Conservation (phyloP, 106 monocot genomes). For the Ottelia alismoides region DNA sequence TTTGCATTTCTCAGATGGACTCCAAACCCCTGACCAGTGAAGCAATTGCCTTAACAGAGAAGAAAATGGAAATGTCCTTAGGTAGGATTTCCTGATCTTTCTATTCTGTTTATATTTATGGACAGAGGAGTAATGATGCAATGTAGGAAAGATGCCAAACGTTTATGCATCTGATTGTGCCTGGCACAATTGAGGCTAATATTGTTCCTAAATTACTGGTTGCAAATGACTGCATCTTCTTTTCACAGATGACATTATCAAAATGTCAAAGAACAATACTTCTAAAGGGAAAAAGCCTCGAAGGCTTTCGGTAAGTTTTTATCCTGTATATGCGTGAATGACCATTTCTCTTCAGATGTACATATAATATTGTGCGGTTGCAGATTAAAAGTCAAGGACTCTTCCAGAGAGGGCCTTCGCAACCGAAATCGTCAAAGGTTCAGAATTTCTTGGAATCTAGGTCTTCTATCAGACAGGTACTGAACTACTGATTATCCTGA, state of each 20-base stretch:
- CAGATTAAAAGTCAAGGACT: conserved; percentile 64
- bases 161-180: not conserved
- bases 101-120: not conserved
- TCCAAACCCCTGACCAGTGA: conserved; percentile 22
- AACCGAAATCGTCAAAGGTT: conserved; percentile 20
- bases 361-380: not conserved
- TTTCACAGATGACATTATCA: conserved; percentile 80
- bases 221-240: not conserved
- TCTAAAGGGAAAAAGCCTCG: conserved; percentile 36
- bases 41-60: conserved; percentile 49
- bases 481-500: not conserved
- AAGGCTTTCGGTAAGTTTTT: conserved; percentile 37
- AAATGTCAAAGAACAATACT: conserved; percentile 69
- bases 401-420: conserved; percentile 27
- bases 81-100: conserved; percentile 18
- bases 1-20: conserved; percentile 27
- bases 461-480: conserved; percentile 78
- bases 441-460: conserved; percentile 57
- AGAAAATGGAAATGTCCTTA: conserved; percentile 70
- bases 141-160: too few species aligned
- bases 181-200: not conserved
- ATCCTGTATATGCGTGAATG: not conserved
- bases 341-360: not conserved
- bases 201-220: not conserved
- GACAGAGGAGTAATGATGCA: too few species aligned